Evolutionary conservation across 495 filamentous ascomycete genomes (phyloP).

Genomic region (Aspergillus sclerotioniger): DNA sequence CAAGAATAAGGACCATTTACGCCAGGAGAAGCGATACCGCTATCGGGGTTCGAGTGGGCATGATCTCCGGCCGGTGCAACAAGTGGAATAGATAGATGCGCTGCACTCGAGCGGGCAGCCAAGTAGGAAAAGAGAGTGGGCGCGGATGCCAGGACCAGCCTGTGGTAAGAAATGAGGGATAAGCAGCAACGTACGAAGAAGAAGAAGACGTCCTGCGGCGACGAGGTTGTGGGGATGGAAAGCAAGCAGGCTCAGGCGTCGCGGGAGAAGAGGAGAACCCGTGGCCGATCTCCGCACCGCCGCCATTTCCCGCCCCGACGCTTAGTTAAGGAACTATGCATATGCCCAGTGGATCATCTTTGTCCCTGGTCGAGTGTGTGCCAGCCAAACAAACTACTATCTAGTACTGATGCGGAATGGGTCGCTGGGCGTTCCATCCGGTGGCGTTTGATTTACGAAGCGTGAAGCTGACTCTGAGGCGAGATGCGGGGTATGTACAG

Average conservation of each 20-base stretch:
- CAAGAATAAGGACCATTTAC: slow-evolving; percentile 6
- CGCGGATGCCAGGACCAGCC: slow-evolving; percentile 39
- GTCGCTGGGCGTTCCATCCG: too few species aligned
- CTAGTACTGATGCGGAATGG: too few species aligned
- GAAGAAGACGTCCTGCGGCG: slow-evolving; percentile 2
- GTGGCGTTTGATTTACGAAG: too few species aligned
- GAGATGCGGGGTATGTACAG: too few species aligned
- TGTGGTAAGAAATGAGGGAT: slow-evolving; percentile 18
- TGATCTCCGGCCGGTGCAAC: slow-evolving; percentile 14
- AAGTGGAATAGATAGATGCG: slow-evolving; percentile 13
- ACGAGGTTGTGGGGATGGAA: neutral
- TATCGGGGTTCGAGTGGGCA: slow-evolving; percentile 16
- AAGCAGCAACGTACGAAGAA: slow-evolving; percentile 11
- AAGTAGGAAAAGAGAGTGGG: slow-evolving; percentile 13
- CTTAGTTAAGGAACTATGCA: neutral
- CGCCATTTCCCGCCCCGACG: neutral
- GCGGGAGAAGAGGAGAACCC: slow-evolving; percentile 1
- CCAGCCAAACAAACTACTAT: too few species aligned
- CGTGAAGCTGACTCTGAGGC: too few species aligned
- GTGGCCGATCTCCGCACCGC: slow-evolving; percentile 13
- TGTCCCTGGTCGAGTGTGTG: too few species aligned
- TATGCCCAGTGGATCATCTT: neutral
- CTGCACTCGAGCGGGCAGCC: slow-evolving; percentile 3
- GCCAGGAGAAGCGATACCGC: slow-evolving; percentile 6
- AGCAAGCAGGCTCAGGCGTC: slow-evolving; percentile 4